Percentiles rank a stretch among this genome's conserved stretches.
These are phyloP conservation scores for Talaromyces marneffei DNA, from an alignment of 2,329 filamentous ascomycete species.

Conservation along the genomic window DNA sequence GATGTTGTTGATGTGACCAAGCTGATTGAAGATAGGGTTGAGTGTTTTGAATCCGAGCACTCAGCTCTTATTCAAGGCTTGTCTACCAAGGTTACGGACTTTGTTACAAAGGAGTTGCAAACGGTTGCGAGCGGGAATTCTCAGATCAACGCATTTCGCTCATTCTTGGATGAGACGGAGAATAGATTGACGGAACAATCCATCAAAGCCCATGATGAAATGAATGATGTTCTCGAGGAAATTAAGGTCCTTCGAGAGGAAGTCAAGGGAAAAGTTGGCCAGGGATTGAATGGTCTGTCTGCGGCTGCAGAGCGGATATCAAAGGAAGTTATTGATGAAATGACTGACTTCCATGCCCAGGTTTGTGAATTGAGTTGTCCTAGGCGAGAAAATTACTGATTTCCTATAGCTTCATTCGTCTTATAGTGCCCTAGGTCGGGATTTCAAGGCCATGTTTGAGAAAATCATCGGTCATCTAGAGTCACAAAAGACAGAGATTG, in stretches of 20 bases:
- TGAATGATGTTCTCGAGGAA: constrained; percentile 87
- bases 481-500: constrained; percentile 69
- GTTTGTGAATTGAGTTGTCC: constrained; percentile 27
- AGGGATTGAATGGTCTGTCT: constrained; percentile 77
- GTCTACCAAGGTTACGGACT: constrained; percentile 65
- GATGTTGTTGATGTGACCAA: constrained; percentile 72
- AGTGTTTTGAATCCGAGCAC: constrained; percentile 67
- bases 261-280: constrained; percentile 78
- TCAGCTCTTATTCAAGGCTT: constrained; percentile 62
- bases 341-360: constrained; percentile 73
- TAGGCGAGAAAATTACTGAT: constrained; percentile 16
- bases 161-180: constrained; percentile 62
- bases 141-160: constrained; percentile 64
- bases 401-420: constrained; percentile 66
- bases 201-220: constrained; percentile 63
- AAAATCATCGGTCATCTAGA: constrained; percentile 68
- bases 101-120: constrained; percentile 68
- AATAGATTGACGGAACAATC: constrained; percentile 54
- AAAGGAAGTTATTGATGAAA: constrained; percentile 78
- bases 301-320: constrained; percentile 82
- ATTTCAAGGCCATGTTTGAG: constrained; percentile 83
- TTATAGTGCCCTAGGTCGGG: constrained; percentile 74
- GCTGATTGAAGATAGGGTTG: constrained; percentile 69
- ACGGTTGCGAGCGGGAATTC: constrained; percentile 65
- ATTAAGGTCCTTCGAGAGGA: constrained; percentile 85